phyloP scores from a whole-genome alignment of 2,329 filamentous ascomycete genomes.

The Alternaria brassicicola region DNA sequence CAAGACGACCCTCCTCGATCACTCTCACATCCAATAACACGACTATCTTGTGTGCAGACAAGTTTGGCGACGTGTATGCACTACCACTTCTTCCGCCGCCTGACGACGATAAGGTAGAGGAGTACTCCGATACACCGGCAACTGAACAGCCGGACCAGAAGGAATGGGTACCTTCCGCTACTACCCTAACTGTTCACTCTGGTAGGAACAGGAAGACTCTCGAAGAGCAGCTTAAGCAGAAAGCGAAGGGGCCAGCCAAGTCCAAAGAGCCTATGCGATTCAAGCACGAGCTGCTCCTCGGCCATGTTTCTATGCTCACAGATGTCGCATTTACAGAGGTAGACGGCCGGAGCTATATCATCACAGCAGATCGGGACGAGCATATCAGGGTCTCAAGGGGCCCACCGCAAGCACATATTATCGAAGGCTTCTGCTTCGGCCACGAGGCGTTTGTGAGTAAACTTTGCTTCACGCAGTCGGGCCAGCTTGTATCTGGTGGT shows the following conservation, averaged over 20 bases:
- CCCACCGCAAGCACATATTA: conserved; percentile 81
- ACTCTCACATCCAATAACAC: conserved; percentile 70
- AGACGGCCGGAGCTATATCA: conserved; percentile 63
- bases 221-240: conserved; percentile 60
- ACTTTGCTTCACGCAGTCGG: conserved; percentile 68
- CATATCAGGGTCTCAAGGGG: conserved; percentile 89
- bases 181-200: conserved; percentile 65
- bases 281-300: conserved; percentile 78
- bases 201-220: conserved; percentile 64
- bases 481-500: conserved; percentile 82
- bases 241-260: conserved; percentile 50
- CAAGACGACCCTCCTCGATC: conserved; percentile 84
- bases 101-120: conserved; percentile 33
- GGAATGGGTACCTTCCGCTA: conserved; percentile 60
- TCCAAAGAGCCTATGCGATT: conserved; percentile 63
- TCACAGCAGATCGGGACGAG: conserved; percentile 74
- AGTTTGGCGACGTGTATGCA: conserved; percentile 95
- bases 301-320: conserved; percentile 95
- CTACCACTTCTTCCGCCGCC: conserved; percentile 69
- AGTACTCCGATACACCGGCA: conserved; percentile 27
- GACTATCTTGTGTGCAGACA: conserved; percentile 84
- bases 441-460: conserved; percentile 84
- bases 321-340: conserved; percentile 65
- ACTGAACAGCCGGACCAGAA: conserved; percentile 37
- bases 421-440: conserved; percentile 87